Percentiles rank a stretch among this genome's conserved stretches.
Conservation (phyloP, 352 stramenopile genomes). For the Phytophthora aleatoria region DNA sequence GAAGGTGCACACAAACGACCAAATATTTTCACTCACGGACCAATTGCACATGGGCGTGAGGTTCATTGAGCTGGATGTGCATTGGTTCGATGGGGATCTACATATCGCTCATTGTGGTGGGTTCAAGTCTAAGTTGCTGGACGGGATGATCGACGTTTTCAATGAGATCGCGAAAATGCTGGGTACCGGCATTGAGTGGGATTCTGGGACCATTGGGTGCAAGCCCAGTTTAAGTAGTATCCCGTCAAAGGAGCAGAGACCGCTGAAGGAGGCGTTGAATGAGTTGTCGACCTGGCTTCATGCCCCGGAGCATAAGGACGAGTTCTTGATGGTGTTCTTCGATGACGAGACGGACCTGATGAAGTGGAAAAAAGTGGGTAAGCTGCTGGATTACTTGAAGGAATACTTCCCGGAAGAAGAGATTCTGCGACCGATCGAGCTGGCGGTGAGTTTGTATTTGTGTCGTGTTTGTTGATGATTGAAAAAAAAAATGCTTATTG, state of each 20-base stretch:
- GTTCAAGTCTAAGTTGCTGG: constrained; percentile 61
- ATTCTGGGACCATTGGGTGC: constrained; percentile 69
- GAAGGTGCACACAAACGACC: constrained; percentile 75
- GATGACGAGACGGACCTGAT: constrained; percentile 77
- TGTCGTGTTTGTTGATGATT: background rate
- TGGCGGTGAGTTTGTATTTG: constrained; percentile 41
- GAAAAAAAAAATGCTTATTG: constrained; percentile 4
- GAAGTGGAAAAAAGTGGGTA: constrained; percentile 82
- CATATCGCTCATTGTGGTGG: constrained; percentile 77
- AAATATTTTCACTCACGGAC: constrained; percentile 78
- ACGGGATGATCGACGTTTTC: constrained; percentile 67
- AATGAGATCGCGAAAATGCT: constrained; percentile 55
- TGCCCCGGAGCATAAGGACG: constrained; percentile 49
- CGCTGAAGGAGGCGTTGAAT: constrained; percentile 51
- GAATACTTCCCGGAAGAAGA: constrained; percentile 61
- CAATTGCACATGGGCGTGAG: constrained; percentile 78
- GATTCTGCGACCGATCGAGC: constrained; percentile 68
- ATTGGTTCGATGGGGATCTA: constrained; percentile 75
- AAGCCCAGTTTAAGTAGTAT: constrained; percentile 82
- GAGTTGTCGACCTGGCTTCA: constrained; percentile 73
- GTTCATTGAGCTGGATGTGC: constrained; percentile 82
- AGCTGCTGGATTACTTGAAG: constrained; percentile 68
- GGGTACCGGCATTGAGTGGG: constrained; percentile 55
- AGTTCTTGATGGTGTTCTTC: constrained; percentile 88
- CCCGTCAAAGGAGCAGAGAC: constrained; percentile 62